A percentile compares a stretch with the other conserved stretches of the same genome.
These are phyloP conservation scores for Pichia sp. DNA, from an alignment of 1,139 yeast species.

Conservation along the genomic window DNA sequence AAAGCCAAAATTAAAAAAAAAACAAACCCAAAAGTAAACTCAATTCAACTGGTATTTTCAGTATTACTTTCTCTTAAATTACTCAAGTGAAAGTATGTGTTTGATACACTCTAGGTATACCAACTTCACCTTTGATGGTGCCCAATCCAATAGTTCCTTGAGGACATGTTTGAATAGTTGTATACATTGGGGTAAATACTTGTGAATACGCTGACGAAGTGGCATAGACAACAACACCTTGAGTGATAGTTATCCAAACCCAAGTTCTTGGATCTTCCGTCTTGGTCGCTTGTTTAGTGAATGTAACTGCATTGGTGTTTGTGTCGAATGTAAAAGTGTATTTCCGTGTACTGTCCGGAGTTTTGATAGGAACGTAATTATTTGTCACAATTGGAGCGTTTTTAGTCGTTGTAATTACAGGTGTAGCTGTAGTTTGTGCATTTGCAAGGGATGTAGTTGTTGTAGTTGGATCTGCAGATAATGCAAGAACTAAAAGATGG, in stretches of 20 bases:
- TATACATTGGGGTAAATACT: constrained; percentile 36
- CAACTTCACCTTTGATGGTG: constrained; percentile 49
- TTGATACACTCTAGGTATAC: constrained; percentile 43
- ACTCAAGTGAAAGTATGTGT: background rate
- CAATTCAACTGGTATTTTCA: no score
- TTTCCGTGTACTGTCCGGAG: no score
- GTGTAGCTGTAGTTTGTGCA: constrained; percentile 14
- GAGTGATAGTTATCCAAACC: constrained; percentile 18
- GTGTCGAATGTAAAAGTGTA: no score
- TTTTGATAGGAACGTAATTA: background rate
- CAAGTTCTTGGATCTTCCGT: constrained; percentile 16
- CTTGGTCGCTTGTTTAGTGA: constrained; percentile 16
- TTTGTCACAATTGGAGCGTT: background rate
- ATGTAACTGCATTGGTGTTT: no score
- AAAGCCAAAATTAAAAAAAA: background rate
- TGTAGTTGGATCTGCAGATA: background rate
- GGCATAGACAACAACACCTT: constrained; percentile 15
- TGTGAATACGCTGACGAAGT: constrained; percentile 39
- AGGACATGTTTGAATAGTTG: constrained; percentile 36
- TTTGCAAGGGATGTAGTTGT: constrained; percentile 8
- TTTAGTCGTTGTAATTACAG: constrained; percentile 19
- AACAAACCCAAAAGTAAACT: no score
- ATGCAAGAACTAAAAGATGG: background rate
- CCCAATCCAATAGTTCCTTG: constrained; percentile 58
- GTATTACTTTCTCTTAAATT: no score